These are phyloP conservation scores for Talaromyces nanjingensis DNA, from an alignment of 495 filamentous ascomycete genomes.

Conservation along the genomic window DNA sequence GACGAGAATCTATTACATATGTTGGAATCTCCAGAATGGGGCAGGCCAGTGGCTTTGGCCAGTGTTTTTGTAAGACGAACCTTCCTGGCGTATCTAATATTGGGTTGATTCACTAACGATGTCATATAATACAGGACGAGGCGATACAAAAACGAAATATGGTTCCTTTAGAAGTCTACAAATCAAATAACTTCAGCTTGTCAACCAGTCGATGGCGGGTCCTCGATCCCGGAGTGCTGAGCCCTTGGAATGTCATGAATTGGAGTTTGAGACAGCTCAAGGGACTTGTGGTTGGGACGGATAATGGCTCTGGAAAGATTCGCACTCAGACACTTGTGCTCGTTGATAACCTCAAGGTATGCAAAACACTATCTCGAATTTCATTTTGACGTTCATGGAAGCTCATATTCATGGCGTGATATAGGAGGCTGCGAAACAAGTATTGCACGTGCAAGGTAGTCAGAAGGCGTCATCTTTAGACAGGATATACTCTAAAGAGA, in stretches of 20 bases:
- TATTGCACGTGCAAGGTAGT: constrained; percentile 37
- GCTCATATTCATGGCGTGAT: constrained; percentile 3
- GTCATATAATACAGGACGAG: constrained; percentile 45
- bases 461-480: constrained; percentile 43
- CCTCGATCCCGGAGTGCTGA: constrained; percentile 37
- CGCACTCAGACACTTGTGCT: constrained; percentile 40
- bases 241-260: constrained; percentile 56
- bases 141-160: constrained; percentile 60
- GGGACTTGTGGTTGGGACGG: constrained; percentile 43
- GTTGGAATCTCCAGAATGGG: constrained; percentile 72
- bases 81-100: not conserved
- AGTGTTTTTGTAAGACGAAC: constrained; percentile 55
- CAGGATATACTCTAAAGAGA: constrained; percentile 58
- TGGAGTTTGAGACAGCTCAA: constrained; percentile 74
- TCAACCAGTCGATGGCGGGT: constrained; percentile 47
- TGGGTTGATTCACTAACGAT: not conserved
- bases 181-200: constrained; percentile 53
- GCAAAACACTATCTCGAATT: not conserved
- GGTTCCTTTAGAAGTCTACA: constrained; percentile 54
- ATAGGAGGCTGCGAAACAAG: constrained; percentile 39
- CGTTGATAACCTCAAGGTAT: constrained; percentile 47
- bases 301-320: constrained; percentile 20
- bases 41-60: constrained; percentile 74
- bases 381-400: not conserved
- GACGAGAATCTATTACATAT: constrained; percentile 63